Evolutionary conservation across 768 basidiomycete genomes (phyloP), one percentile per base, ranked within the genome.

Genomic region (Leucosporidium creatinivorum): DNA sequence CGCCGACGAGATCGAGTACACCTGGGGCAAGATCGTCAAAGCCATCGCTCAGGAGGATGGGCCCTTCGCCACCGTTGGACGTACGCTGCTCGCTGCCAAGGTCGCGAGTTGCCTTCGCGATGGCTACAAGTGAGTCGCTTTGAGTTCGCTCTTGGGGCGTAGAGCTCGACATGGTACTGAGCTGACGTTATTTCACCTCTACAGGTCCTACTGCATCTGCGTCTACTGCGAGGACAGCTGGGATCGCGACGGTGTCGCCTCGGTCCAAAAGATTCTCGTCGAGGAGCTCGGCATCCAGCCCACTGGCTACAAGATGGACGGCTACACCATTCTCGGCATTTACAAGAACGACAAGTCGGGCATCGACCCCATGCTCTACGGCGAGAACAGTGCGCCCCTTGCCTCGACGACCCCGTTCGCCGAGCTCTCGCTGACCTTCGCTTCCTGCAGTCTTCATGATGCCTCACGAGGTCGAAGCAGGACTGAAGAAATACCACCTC

Each of bases 141-240:
- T 44, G 39, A 10, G 4, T 10, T 33, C 10, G 33, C 10, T 33
- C 33, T 33, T 10, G n/a, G n/a, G n/a, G n/a, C n/a, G n/a, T n/a
- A n/a, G n/a, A n/a, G n/a, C n/a, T n/a, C n/a, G n/a, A n/a, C n/a
- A n/a, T n/a, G n/a, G n/a, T n/a, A n/a, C n/a, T n/a, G n/a, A n/a
- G 15, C 39, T 44, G 39, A 44, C 15, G 2, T 44, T 15, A 6
- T 44, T 13, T 44, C 8, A 2, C 2, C 3, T 13, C 13, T 17
- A 15, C 39, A 44, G 39, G 8, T 12, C 8, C 30, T 36, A 49
- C 51, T 58, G 72, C 33, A 67, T 74, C 39, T 74, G 73, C 69
- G 62, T 74, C 47, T 73, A 74, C 55, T 62, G 59, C 63, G 57
- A 69, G 39, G 67, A 74, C 47, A 65, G 62, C 39, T 74, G 67